phyloP scores from a whole-genome alignment of 768 basidiomycete genomes.

The Auricularia sp. region DNA sequence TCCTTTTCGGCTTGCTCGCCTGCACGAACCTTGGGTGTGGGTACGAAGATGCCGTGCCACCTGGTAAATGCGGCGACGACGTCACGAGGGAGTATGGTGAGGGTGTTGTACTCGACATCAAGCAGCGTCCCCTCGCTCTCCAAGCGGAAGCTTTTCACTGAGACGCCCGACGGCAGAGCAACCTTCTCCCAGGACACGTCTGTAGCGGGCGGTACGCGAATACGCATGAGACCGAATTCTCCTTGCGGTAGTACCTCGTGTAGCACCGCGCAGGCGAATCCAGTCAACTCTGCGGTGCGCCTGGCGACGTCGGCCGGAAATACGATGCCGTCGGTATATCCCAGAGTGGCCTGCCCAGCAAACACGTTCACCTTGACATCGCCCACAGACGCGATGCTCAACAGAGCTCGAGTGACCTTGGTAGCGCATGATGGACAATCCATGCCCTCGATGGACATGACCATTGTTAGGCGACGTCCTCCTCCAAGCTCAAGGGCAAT shows the following conservation, averaged over 20 bases:
- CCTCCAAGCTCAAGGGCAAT: neutral
- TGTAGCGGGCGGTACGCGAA: neutral
- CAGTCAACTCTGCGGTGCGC: neutral
- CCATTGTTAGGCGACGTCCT: neutral
- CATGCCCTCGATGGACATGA: neutral
- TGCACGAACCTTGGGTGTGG: conserved; percentile 15
- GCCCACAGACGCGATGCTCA: neutral
- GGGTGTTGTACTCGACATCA: neutral
- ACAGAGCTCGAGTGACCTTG: neutral
- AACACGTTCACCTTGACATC: neutral
- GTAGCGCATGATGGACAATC: neutral
- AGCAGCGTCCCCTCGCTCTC: neutral
- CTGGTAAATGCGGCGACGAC: conserved; percentile 19
- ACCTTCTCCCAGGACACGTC: neutral
- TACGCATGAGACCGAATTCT: neutral
- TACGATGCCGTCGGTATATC: neutral
- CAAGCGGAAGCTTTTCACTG: neutral
- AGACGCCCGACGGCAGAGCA: neutral
- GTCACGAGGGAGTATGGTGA: conserved; percentile 17
- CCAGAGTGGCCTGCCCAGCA: neutral
- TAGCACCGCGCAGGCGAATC: neutral
- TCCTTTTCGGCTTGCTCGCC: conserved; percentile 21
- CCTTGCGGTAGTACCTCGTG: neutral
- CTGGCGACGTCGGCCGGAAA: neutral
- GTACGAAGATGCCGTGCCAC: conserved; percentile 14